Evolutionary conservation across 495 filamentous ascomycete species (phyloP).

Genomic region (Bombardia bombarda): DNA sequence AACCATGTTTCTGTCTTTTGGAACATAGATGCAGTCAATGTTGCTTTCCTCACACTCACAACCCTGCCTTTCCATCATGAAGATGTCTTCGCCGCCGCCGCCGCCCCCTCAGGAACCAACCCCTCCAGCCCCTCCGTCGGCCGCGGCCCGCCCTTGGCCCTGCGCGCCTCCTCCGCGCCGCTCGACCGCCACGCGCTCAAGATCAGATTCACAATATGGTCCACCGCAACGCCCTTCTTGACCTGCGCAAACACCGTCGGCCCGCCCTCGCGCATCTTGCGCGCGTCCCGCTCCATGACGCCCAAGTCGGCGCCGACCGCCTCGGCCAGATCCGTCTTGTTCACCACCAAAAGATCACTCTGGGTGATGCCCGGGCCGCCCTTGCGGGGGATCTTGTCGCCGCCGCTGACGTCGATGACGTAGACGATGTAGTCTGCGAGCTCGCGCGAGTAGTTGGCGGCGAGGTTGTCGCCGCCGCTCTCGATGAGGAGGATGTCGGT

Average conservation of each 20-base stretch:
- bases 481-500: constrained; percentile 83
- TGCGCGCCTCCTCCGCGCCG: constrained; percentile 60
- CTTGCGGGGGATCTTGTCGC: constrained; percentile 94
- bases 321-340: constrained; percentile 93
- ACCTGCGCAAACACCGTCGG: constrained; percentile 97
- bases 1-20: neutral
- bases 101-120: constrained; percentile 8
- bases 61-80: neutral
- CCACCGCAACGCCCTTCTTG: constrained; percentile 77
- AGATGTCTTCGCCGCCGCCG: neutral
- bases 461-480: constrained; percentile 90
- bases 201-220: constrained; percentile 81
- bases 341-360: constrained; percentile 83
- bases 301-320: constrained; percentile 81
- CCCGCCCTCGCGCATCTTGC: constrained; percentile 91
- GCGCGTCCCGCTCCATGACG: constrained; percentile 92
- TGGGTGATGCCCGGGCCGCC: constrained; percentile 96
- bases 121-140: constrained; percentile 40
- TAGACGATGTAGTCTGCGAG: constrained; percentile 97
- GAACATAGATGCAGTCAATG: neutral
- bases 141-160: constrained; percentile 41
- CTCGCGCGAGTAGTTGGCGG: constrained; percentile 91
- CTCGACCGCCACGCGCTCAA: constrained; percentile 86
- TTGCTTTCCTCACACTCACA: neutral
- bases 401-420: constrained; percentile 95